Base-by-base conservation (phyloP, 1,284 basidiomycete genomes). In the Garcileccinum viscosum region DNA sequence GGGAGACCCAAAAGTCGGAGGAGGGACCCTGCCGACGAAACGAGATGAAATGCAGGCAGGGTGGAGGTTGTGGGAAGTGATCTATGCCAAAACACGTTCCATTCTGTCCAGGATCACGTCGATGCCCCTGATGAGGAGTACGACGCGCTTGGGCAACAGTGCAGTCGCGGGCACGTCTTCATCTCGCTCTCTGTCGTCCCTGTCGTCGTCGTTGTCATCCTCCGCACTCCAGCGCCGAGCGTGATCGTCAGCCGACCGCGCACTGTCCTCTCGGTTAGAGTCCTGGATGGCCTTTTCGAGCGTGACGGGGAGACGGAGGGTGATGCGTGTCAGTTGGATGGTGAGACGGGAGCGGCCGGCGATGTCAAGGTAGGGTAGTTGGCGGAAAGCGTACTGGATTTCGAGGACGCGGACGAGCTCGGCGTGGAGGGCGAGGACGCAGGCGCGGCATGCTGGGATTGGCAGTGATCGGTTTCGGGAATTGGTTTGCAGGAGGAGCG, bases 311-410 rank as follows among this genome's bases (percentile, higher is more conserved):
- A 95, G 87, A 66, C 86, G 88, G 67, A 96, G 86, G 17, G 93
- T 93, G 74, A 95, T 91, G n/a, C 94, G 87, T 3, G 91, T 92
- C 63, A 96, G 86, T 72, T 93, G 90, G 40, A 95, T 87, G 19
- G 92, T 92, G 33, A 95, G 83, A 7, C 93, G 87, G 2, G 91
- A 89, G 17, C 94, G 89, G n/a, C 92, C 90, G 61, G 90, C 84
- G 69, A 96, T 82, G 78, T 95, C 92, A 73, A 95, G 88, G 76
- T 94, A 95, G 12, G 92, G 89, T 44, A 95, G 86, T 67, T 89
- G 86, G 40, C 90, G 88, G 70, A 96, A 90, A 6, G 89, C 88
- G 72, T 91, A 88, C 75, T 95, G 93, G 17, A 95, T 87, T 77
- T 95, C 94, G 72, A 95, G 87, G 11, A 95, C 86, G 35, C 90